These are phyloP conservation scores for Xylaria telfairii DNA, from an alignment of 495 filamentous ascomycete species.

Conservation along the genomic window DNA sequence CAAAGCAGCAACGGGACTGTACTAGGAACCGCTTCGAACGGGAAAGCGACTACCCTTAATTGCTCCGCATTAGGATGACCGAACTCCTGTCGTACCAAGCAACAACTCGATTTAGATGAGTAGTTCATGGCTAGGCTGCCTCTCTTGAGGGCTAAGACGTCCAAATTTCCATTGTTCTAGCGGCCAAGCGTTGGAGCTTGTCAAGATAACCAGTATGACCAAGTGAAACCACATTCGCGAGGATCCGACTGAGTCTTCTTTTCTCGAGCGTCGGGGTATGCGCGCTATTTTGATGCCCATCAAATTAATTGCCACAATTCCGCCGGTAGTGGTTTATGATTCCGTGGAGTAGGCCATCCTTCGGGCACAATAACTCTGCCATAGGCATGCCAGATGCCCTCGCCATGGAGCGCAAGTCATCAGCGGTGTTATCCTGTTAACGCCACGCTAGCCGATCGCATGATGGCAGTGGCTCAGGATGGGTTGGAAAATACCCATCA, in stretches of 20 bases:
- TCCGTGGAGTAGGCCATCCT: neutral
- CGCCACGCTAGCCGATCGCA: neutral
- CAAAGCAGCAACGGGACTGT: neutral
- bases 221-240: neutral
- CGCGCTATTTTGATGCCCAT: neutral
- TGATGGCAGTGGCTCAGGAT: neutral
- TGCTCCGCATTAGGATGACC: neutral
- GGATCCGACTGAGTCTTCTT: neutral
- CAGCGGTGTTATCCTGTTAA: neutral
- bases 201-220: neutral
- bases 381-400: neutral
- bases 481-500: neutral
- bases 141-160: neutral
- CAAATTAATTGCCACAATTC: neutral
- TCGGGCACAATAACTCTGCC: neutral
- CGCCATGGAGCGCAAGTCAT: neutral
- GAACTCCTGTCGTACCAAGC: neutral
- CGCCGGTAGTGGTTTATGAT: neutral
- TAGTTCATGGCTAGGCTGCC: neutral
- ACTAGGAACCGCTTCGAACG: neutral
- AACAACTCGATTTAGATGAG: neutral
- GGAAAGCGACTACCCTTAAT: neutral
- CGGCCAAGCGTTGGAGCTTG: neutral
- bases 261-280: neutral
- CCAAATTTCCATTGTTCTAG: neutral